Evolutionary conservation across 23 red algal genomes (phyloP).

Genomic region (Agarophyton chilense): DNA sequence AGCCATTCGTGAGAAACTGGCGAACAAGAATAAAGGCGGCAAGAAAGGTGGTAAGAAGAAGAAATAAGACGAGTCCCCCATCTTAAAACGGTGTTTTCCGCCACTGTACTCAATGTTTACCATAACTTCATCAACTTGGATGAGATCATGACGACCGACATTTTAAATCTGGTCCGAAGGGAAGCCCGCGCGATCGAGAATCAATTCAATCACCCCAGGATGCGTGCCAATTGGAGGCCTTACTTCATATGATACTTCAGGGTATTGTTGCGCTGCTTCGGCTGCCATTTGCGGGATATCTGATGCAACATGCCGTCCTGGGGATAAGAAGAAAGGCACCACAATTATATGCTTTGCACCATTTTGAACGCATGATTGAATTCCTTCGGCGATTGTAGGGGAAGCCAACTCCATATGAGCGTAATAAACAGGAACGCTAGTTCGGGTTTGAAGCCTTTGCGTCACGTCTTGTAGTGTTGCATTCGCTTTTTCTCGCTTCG

Average conservation of each 20-base stretch:
- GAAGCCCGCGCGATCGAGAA: constrained; percentile 52
- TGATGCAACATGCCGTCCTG: constrained; percentile 72
- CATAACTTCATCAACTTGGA: not conserved
- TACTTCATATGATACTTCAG: constrained; percentile 52
- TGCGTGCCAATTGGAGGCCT: constrained; percentile 62
- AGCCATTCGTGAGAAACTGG: constrained; percentile 52
- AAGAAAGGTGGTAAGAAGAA: constrained; percentile 64
- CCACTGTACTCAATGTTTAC: not conserved
- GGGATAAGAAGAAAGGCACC: constrained; percentile 88
- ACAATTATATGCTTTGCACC: constrained; percentile 82
- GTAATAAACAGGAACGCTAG: constrained; percentile 54
- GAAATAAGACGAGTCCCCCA: not conserved
- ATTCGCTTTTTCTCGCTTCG: constrained; percentile 74
- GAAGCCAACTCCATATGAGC: constrained; percentile 96
- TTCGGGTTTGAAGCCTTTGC: constrained; percentile 33
- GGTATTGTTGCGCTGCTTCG: constrained; percentile 38
- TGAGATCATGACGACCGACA: not conserved
- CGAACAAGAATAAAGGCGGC: constrained; percentile 43
- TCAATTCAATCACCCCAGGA: constrained; percentile 49
- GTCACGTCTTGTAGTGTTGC: constrained; percentile 48
- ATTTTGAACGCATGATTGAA: constrained; percentile 54
- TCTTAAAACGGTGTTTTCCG: not conserved
- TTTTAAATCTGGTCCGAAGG: not conserved
- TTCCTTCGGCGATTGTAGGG: constrained; percentile 79
- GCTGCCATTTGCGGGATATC: constrained; percentile 86